phyloP scores from a whole-genome alignment of 1,284 basidiomycete genomes.

The Pisolithus thermaeus region DNA sequence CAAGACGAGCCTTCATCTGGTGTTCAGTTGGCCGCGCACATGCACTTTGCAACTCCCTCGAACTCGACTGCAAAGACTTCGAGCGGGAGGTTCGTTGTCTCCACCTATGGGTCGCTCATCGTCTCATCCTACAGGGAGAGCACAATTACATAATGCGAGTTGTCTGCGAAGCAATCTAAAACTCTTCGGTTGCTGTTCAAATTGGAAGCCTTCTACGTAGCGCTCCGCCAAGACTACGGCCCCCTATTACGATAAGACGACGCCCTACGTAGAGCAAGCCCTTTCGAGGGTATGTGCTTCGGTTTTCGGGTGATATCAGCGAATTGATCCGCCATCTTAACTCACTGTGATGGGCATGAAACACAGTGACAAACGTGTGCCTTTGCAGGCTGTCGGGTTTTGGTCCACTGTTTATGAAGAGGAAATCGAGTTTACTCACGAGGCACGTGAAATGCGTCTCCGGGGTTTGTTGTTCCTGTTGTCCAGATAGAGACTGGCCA shows the following conservation, averaged over 20 bases:
- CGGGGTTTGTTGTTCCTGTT: neutral
- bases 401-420: constrained; percentile 50
- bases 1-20: no score
- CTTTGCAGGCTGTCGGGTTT: constrained; percentile 95
- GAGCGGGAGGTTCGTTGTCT: no score
- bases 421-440: constrained; percentile 87
- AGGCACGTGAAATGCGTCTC: constrained; percentile 69
- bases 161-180: constrained; percentile 97
- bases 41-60: no score
- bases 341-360: constrained; percentile 98
- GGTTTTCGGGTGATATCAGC: constrained; percentile 3
- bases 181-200: constrained; percentile 74
- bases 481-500: neutral
- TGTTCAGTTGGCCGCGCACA: no score
- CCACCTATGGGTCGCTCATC: no score
- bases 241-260: constrained; percentile 86
- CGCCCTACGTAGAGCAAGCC: constrained; percentile 98
- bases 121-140: no score
- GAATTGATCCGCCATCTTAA: constrained; percentile 39
- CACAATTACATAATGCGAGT: constrained; percentile 52
- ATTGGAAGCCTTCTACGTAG: constrained; percentile 91
- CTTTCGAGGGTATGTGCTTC: constrained; percentile 79
- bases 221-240: constrained; percentile 96
- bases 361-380: constrained; percentile 88
- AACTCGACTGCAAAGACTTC: no score